Evolutionary conservation across 2,329 filamentous ascomycete species (phyloP).

Genomic region (Cercospora berteroae): DNA sequence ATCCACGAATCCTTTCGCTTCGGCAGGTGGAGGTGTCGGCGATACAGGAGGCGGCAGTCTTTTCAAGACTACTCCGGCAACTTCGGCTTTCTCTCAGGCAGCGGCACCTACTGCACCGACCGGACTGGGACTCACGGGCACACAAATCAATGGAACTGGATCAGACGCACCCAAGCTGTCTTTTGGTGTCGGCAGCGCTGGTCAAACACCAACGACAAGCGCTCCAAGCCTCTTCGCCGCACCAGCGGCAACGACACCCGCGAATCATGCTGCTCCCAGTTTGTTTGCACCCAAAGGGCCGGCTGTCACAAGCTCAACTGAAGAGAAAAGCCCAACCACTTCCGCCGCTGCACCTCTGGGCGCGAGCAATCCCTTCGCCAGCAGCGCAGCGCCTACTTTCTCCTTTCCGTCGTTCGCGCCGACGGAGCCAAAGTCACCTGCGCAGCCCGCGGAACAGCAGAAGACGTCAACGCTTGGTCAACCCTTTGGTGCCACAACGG

Average conservation of each 20-base stretch:
- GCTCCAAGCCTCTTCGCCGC: constrained; percentile 9
- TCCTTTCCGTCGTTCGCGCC: neutral
- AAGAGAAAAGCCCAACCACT: neutral
- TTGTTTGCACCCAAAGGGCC: constrained; percentile 9
- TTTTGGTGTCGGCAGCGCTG: neutral
- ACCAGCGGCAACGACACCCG: constrained; percentile 1
- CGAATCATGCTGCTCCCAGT: neutral
- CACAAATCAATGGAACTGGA: neutral
- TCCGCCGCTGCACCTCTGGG: neutral
- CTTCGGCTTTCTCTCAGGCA: neutral
- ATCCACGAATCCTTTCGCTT: constrained; percentile 9
- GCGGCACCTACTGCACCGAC: neutral
- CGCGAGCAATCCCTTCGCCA: constrained; percentile 8
- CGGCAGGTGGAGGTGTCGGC: neutral
- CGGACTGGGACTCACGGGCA: constrained; percentile 1
- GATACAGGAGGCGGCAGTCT: neutral
- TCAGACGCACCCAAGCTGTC: neutral
- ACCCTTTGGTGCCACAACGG: constrained; percentile 8
- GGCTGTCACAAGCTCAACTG: neutral
- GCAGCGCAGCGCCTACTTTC: constrained; percentile 5
- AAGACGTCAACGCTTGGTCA: constrained; percentile 2
- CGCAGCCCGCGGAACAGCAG: neutral
- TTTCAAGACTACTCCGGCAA: neutral
- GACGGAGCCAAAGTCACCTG: neutral
- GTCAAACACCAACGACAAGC: neutral